Evolutionary conservation across 345 rosid genomes (phyloP), one percentile per base, ranked within the genome.

Genomic region (Arabidopsis arenosa): DNA sequence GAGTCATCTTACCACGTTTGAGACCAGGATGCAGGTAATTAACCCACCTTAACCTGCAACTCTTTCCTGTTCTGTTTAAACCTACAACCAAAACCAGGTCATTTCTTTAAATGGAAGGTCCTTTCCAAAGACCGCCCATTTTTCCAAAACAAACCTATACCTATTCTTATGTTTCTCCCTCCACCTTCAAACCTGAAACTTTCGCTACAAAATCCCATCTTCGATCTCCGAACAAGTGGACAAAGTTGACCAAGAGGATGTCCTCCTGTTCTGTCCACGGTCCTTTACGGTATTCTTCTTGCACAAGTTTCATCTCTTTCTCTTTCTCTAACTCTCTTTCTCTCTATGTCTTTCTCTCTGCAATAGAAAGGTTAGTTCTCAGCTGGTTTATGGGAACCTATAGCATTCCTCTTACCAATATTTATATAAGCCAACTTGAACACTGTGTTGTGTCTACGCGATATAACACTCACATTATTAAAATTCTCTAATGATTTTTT

Each of bases 151-250:
- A 80, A 80, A 51, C 21, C 71, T 77, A 77, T 87, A 90, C 98
- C 96, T 90, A 90, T 62, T 71, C 80, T 77, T 78, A 83, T 66
- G 75, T 85, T 84, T 88, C 98, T 88, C 99, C 99, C 99, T 82
- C 99, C 99, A 90, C 98, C 97, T 90, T 92, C 98, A 95, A 95
- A 95, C 99, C 99, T 95, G 99, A 95, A 80, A 95, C 94, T 84
- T 95, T 88, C 1, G 99, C 98, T 67, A 95, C 85, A 88, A 87
- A 95, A 78, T 95, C 97, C 99, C 99, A 95, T 78, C 97, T 85
- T 57, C 99, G 96, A 82, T 95, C 97, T 48, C 99, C 99, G 67
- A 95, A 89, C 55, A 89, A 76, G 84, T 89, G 90, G 77, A 95
- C 96, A 82, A 87, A 92, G 92, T 87, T 86, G 76, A 83, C 82